phyloP scores from a whole-genome alignment of 108 stramenopile genomes.

The Nitzschia sp. region DNA sequence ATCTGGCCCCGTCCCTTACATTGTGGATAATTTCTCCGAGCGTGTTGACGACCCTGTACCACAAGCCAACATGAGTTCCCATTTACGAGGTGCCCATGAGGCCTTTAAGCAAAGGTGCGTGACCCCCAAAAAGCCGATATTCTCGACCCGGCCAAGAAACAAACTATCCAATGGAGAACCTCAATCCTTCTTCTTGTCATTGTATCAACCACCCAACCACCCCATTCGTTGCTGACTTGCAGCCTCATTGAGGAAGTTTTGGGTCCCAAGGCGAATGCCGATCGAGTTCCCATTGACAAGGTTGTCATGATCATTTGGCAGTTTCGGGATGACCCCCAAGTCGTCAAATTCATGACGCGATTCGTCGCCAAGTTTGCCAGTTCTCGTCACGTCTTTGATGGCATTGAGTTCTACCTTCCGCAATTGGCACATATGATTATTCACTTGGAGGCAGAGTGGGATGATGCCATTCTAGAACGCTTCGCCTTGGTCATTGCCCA shows the following conservation, averaged over 20 bases:
- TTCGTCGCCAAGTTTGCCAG: conserved; percentile 94
- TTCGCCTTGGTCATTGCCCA: conserved; percentile 95
- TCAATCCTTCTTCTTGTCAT: not conserved
- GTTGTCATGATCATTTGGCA: conserved; percentile 96
- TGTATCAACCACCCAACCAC: not conserved
- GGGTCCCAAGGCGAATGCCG: conserved; percentile 53
- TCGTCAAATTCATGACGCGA: conserved; percentile 91
- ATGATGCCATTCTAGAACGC: conserved; percentile 90
- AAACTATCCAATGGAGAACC: not conserved
- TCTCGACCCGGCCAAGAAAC: too few relatives aligned
- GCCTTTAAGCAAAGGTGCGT: conserved; percentile 27
- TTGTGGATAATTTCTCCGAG: not conserved
- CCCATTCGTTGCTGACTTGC: not conserved
- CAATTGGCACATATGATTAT: conserved; percentile 99
- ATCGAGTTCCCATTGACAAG: conserved; percentile 91
- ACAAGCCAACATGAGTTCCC: conserved; percentile 17
- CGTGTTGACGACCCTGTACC: conserved; percentile 15
- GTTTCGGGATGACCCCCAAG: conserved; percentile 86
- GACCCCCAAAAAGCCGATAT: not conserved
- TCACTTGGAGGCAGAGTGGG: conserved; percentile 95
- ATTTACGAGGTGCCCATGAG: conserved; percentile 25
- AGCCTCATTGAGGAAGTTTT: conserved; percentile 84
- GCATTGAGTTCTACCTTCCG: conserved; percentile 98
- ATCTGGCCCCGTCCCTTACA: not conserved
- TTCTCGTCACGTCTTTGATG: conserved; percentile 93